These are phyloP conservation scores for Colletotrichum tropicale DNA, from an alignment of 2,329 filamentous ascomycete species.

Conservation along the genomic window DNA sequence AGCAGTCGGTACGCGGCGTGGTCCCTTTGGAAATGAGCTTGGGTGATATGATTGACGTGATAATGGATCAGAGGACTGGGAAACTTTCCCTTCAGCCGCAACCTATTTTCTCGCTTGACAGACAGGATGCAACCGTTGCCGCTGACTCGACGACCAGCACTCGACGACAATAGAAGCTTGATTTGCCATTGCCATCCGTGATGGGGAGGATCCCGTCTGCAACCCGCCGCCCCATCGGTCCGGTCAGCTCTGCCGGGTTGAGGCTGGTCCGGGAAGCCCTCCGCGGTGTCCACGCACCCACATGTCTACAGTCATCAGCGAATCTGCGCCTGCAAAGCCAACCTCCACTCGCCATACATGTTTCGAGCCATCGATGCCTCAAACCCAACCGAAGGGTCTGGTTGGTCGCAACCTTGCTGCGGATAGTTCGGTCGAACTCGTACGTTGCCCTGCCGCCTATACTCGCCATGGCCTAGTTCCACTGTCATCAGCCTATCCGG, in stretches of 20 bases:
- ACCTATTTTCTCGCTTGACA: not conserved
- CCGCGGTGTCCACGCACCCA: not conserved
- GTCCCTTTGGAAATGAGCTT: not conserved
- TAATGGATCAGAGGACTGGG: not conserved
- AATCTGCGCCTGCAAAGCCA: not conserved
- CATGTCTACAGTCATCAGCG: not conserved
- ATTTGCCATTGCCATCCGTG: not conserved
- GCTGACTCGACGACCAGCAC: not conserved
- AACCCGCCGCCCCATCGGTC: not conserved
- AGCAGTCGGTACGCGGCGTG: not conserved
- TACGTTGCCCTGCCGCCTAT: not conserved
- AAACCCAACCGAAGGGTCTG: not conserved
- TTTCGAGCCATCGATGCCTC: constrained; percentile 19
- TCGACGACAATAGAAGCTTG: not conserved
- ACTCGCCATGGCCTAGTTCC: not conserved
- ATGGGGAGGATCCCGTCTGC: not conserved
- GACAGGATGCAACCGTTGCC: not conserved
- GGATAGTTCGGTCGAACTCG: constrained; percentile 12
- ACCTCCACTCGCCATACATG: constrained; percentile 4
- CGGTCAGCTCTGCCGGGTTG: not conserved
- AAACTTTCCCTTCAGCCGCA: not conserved
- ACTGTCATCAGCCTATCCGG: not conserved
- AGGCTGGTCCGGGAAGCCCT: not conserved
- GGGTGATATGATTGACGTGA: not conserved
- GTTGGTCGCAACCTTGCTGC: not conserved